Evolutionary conservation across 2,329 filamentous ascomycete genomes (phyloP), one percentile per base, ranked within the genome.

Genomic region (Colletotrichum filicis): DNA sequence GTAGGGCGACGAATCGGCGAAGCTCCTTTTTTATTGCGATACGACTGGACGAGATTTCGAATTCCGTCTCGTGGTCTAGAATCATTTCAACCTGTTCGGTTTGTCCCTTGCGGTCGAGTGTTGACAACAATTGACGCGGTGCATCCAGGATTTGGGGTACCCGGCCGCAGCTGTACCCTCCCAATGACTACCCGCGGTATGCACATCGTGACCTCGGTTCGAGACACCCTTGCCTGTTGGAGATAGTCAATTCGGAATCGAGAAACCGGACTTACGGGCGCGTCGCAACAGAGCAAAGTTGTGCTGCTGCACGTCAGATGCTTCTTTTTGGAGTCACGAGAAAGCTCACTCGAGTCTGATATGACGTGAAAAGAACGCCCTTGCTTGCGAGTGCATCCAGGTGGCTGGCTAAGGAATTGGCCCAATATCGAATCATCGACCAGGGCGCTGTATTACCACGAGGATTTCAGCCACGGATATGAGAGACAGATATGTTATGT

Each of bases 1-100:
- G n/a, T 22, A 32, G 46, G 46, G 28, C 60, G 60, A 63, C 60
- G 60, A 63, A 63, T 63, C 60, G 60, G 28, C 19, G n/a, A 35
- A 12, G 28, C 60, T 35, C 46, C n/a, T 49, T 9, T 19, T n/a
- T n/a, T n/a, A n/a, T 49, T n/a, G 19, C 42, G 16, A 49, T 8
- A n/a, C 7, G 42, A 49, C 42, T 49, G 42, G 42, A n/a, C 42
- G 42, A 49, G 42, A 19, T 49, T 19, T 49, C 19, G 42, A n/a
- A 49, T 49, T n/a, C 19, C 19, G 7, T 49, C 16, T n/a, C 19
- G 6, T 49, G 42, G 42, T 49, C 19, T 5, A 16, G 14, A 19
- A 42, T 42, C 37, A 14, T 16, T 42, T 42, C 37, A 16, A 16
- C 37, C 37, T 42, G 14, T 42, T 16, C 37, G 37, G 37, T 42